phyloP scores from a whole-genome alignment of 2,329 filamentous ascomycete genomes.

The Diaporthe citriasiana region DNA sequence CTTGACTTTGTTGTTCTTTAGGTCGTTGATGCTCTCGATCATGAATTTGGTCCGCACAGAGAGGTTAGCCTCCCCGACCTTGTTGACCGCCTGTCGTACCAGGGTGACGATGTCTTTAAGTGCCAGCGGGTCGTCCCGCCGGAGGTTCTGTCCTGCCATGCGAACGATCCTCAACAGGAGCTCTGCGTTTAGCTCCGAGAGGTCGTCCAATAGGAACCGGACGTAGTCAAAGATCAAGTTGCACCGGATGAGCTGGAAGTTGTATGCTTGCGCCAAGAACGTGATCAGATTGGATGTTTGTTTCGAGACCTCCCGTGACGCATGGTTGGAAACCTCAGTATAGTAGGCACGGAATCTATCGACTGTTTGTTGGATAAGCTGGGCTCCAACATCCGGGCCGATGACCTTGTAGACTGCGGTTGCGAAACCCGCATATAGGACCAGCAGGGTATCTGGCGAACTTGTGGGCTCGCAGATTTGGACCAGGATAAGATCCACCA shows the following conservation, averaged over 20 bases:
- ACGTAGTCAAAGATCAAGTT: conserved; percentile 93
- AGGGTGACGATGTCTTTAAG: conserved; percentile 90
- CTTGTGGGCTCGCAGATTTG: conserved; percentile 83
- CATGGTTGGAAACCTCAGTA: conserved; percentile 53
- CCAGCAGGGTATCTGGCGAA: conserved; percentile 89
- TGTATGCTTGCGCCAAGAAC: conserved; percentile 89
- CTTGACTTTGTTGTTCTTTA: conserved; percentile 95
- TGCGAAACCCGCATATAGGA: conserved; percentile 90
- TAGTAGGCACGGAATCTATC: conserved; percentile 80
- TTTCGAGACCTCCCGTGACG: conserved; percentile 61
- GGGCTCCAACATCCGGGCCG: conserved; percentile 90
- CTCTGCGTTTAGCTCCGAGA: conserved; percentile 91
- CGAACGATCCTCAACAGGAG: conserved; percentile 87
- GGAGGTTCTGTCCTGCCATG: conserved; percentile 83
- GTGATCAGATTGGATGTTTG: conserved; percentile 83
- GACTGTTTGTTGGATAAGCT: conserved; percentile 84
- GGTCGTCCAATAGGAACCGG: conserved; percentile 78
- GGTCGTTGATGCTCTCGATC: conserved; percentile 94
- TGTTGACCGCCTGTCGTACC: conserved; percentile 79
- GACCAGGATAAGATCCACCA: conserved; percentile 84
- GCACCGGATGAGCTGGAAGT: conserved; percentile 88
- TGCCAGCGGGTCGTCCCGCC: conserved; percentile 88
- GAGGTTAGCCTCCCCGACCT: conserved; percentile 76
- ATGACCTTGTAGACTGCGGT: conserved; percentile 89
- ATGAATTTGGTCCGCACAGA: conserved; percentile 96